Base-by-base conservation (phyloP, 768 basidiomycete genomes). In the Hericium alpestre region DNA sequence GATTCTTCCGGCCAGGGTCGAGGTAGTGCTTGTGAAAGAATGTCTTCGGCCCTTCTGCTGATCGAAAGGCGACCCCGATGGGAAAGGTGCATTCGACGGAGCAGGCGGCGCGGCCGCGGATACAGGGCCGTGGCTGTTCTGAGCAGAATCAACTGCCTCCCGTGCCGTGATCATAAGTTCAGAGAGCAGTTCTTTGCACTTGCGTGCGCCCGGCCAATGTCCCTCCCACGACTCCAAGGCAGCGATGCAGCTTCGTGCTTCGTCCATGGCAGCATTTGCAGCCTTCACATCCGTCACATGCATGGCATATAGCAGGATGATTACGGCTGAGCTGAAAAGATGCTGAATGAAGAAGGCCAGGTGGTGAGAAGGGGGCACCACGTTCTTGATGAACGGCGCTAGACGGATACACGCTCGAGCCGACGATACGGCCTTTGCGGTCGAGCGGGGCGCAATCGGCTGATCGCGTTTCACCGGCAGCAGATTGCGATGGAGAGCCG, bases 261-360 rank as follows among this genome's bases (percentile, higher is more conserved):
- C 90, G 7, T 89, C 86, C 83, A 92, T 84, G 12, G 90, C 90
- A 12, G 82, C 76, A 27, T 75, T 67, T n/a, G 83, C 80, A 43
- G 81, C 80, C 46, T 79, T 76, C 11, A 77, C 66, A 55, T 92
- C 90, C 1, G 82, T 65, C 4, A 83, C 80, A 67, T 91, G 90
- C 88, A 93, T 92, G 38, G 90, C 86, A 66, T 85, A 91, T 7
- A 93, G 74, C 54, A 92, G 71, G 56, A 90, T 82, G 66, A 93
- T 89, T 57, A 90, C 89, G 2, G 88, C 87, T 39, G 87, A 92
- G 65, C 89, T 91, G 74, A 92, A 92, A 22, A 93, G 76, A 62
- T 89, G 88, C 63, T 93, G 91, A 43, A 92, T 89, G 76, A 87
- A 91, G 71, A 91, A 90, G 4, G 90, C 88, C 47, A 92, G 77